Base-by-base conservation (phyloP, 2,329 filamentous ascomycete genomes). In the Alternaria angustiovoidea region DNA sequence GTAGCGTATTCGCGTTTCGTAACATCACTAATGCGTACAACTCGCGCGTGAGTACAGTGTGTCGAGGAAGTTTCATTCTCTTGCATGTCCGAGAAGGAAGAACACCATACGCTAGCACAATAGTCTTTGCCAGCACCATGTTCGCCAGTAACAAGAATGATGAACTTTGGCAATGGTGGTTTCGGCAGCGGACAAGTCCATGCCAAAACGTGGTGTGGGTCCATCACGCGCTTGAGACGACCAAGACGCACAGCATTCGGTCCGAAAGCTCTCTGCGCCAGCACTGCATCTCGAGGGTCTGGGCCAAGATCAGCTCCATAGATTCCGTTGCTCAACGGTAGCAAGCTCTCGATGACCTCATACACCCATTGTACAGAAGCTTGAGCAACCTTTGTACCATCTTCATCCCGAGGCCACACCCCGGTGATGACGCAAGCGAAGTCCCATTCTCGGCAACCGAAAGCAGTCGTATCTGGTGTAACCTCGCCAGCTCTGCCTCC, bases 401-500 rank as follows among this genome's bases (percentile, higher is more conserved):
- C 85, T 72, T 85, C 71, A 9, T 84, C 78, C 16, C 86, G 84
- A 2, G 80, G 79, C 87, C 87, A 90, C 58, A 88, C 83, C 26
- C 85, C 87, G 5, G 87, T 89, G 42, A 90, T 69, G 5, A 89
- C 85, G 65, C 87, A 90, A 46, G 87, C 87, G 77, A 85, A 89
- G 32, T 86, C 81, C 87, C 87, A 90, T 71, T 87, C 81, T 74
- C 87, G 84, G 78, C 84, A 88, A 44, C 88, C 87, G 54, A 90
- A 89, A 54, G 87, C 87, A 58, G 84, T 86, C 26, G 79, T 80
- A 62, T 83, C 74, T 5, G 75, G 62, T 2, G 75, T 67, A 16
- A 84, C 64, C 26, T 87, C 78, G 44, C 65, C n/a, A 42, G 87
- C 72, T 0, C 82, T 83, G 63, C 83, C 85, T 7, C 86, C 86